Conservation (phyloP, 208 protist genomes). For the Sergeia podlipaevii region DNA sequence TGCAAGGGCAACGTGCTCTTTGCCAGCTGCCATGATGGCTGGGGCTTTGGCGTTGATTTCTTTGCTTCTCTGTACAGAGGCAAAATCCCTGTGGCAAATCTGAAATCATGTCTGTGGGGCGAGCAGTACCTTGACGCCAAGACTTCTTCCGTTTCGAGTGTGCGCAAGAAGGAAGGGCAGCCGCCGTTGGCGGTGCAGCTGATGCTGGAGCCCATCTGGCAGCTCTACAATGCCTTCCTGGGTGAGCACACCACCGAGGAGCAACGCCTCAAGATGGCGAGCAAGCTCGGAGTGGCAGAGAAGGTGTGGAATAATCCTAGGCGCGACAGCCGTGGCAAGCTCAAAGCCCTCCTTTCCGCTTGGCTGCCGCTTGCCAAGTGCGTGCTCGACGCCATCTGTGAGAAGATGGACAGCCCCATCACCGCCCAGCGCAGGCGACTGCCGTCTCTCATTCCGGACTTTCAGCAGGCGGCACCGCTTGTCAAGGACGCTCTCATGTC, state of each 20-base stretch:
- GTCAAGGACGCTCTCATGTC: slow-evolving; percentile 47
- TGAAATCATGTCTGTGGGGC: slow-evolving; percentile 94
- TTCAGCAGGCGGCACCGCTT: slow-evolving; percentile 26
- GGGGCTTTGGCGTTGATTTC: slow-evolving; percentile 83
- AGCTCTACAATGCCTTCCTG: slow-evolving; percentile 91
- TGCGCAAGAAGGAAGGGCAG: slow-evolving; percentile 68
- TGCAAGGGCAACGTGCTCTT: slow-evolving; percentile 98
- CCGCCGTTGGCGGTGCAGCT: slow-evolving; percentile 95
- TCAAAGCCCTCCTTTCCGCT: slow-evolving; percentile 81
- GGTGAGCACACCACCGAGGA: slow-evolving; percentile 74
- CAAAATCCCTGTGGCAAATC: slow-evolving; percentile 76
- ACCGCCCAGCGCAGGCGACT: slow-evolving; percentile 77
- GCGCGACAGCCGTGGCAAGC: slow-evolving; percentile 50
- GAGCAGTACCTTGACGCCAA: slow-evolving; percentile 96
- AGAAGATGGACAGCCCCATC: slow-evolving; percentile 85
- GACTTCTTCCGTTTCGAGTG: slow-evolving; percentile 84
- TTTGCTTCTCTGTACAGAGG: slow-evolving; percentile 92
- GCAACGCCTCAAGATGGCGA: slow-evolving; percentile 51
- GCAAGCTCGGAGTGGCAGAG: slow-evolving; percentile 68
- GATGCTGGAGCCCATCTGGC: slow-evolving; percentile 95
- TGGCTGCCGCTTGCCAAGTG: slow-evolving; percentile 95
- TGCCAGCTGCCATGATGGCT: slow-evolving; percentile 94
- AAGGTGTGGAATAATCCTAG: slow-evolving; percentile 75
- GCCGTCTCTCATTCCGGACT: slow-evolving; percentile 57
- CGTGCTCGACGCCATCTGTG: slow-evolving; percentile 86